phyloP scores from a whole-genome alignment of 495 filamentous ascomycete species.

The Xylaria castorea region DNA sequence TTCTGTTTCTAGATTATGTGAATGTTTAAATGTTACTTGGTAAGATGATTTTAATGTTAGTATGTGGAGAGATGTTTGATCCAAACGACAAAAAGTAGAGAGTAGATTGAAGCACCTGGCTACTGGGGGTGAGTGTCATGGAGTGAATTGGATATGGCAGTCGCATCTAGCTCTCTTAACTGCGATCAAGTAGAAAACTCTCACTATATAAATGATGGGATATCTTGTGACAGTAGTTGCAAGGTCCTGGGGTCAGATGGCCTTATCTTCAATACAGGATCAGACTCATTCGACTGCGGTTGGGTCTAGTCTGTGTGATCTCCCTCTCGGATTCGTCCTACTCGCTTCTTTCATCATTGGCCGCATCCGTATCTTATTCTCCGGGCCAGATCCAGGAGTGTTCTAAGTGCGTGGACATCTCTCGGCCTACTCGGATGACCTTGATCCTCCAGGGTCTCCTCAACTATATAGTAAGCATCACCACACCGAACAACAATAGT shows the following conservation, averaged over 20 bases:
- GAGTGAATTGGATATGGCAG: not conserved
- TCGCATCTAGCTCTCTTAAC: not conserved
- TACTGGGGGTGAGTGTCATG: not conserved
- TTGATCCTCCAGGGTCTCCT: constrained; percentile 81
- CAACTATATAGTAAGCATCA: constrained; percentile 75
- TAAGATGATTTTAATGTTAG: not conserved
- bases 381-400: constrained; percentile 74
- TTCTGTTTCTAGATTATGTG: not conserved
- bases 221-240: constrained; percentile 46
- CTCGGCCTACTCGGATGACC: constrained; percentile 61
- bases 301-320: constrained; percentile 41
- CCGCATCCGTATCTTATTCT: constrained; percentile 43
- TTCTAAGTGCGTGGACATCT: constrained; percentile 54
- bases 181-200: not conserved
- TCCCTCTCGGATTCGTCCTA: constrained; percentile 44
- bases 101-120: not conserved
- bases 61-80: not conserved
- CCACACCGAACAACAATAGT: constrained; percentile 73
- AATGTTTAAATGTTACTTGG: not conserved
- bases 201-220: not conserved
- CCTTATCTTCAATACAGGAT: constrained; percentile 36
- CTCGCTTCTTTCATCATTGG: constrained; percentile 46
- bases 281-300: constrained; percentile 38
- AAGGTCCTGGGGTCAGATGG: constrained; percentile 51
- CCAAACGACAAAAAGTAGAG: not conserved